phyloP scores from a whole-genome alignment of 208 protist species.

The Leishmania aethiopica region DNA sequence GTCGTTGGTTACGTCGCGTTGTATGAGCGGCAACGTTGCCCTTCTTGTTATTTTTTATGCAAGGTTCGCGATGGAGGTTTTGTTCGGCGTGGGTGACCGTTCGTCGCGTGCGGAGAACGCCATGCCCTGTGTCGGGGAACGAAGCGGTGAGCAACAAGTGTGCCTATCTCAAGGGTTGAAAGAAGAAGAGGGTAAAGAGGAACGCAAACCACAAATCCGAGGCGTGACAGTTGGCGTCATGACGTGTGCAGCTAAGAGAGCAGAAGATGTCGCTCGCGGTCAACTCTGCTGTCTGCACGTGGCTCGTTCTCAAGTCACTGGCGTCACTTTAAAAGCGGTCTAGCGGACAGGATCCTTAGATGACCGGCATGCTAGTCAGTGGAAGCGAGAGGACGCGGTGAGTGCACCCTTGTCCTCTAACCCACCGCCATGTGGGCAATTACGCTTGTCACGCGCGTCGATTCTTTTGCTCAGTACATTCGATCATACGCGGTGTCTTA shows the following conservation, averaged over 20 bases:
- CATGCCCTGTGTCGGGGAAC: background rate
- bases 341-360: no score
- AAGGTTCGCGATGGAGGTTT: no score
- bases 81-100: no score
- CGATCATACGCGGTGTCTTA: background rate
- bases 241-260: background rate
- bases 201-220: background rate
- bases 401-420: no score
- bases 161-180: background rate
- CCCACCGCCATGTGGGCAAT: no score
- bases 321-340: background rate
- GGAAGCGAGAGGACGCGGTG: no score
- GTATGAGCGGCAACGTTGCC: no score
- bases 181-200: background rate
- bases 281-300: background rate
- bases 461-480: background rate
- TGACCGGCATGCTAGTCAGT: no score
- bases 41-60: no score
- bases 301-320: background rate
- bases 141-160: background rate
- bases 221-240: background rate
- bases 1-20: no score
- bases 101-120: background rate
- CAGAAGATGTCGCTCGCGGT: background rate
- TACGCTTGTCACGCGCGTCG: no score